Evolutionary conservation across 139 green algal species (phyloP), one percentile per base, ranked within the genome.

Genomic region (Mychonastes homosphaera): DNA sequence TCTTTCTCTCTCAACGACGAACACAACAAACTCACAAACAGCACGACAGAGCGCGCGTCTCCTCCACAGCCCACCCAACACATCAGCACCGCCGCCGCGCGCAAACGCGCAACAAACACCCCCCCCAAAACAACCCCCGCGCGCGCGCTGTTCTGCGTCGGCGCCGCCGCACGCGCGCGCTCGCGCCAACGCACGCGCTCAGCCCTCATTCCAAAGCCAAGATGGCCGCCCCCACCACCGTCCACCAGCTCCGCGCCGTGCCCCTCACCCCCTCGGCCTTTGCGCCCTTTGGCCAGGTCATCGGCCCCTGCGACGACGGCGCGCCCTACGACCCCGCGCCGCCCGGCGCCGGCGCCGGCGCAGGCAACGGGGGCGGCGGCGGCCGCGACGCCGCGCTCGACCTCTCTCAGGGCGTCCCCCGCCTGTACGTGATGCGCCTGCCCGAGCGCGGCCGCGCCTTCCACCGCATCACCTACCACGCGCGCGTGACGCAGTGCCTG

Each of bases 361-460:
- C 24, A 53, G 46, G 5, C 46, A 16, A 4, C 23, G n/a, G 5
- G 26, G 34, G 46, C 46, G 34, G 46, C 46, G 21, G 21, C 46
- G 19, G 23, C 19, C 44, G 26, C 44, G 19, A n/a, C 15, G 27
- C 7, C 16, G 16, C 46, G 8, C 32, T 53, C 18, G 33, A 24
- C 46, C 24, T 41, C 30, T 18, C 28, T 38, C 27, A 27, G 35
- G 49, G 6, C 38, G 29, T 30, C 21, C 34, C 12, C 58, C 85
- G 88, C 58, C 91, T 97, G 45, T 97, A 98, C 78, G 93, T 97
- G 58, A 97, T 96, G 88, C 63, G 75, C 2, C 58, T 97, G 26
- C 85, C 81, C 0, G 54, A 56, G 18, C 57, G 76, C 9, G 76
- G 75, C 3, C 69, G 83, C 27, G 26, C 16, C 4, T 96, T 97